Evolutionary conservation across 2,329 filamentous ascomycete species (phyloP).

Genomic region (Beauveria pseudobassiana): DNA sequence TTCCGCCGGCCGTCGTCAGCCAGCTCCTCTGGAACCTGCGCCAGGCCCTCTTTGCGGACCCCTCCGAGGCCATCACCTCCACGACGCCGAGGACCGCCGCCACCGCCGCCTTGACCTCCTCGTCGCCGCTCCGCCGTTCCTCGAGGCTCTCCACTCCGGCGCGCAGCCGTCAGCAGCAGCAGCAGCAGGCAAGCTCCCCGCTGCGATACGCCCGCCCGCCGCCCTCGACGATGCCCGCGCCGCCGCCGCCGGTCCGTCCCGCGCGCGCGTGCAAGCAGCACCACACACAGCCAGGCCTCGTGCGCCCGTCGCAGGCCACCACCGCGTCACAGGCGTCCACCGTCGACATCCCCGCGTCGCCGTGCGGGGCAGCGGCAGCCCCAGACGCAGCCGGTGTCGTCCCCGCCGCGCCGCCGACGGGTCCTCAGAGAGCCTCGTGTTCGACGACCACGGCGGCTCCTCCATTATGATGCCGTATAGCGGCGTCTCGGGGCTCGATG

Average conservation of each 20-base stretch:
- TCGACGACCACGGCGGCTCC: slow-evolving; percentile 20
- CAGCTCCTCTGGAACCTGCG: slow-evolving; percentile 51
- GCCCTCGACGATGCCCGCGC: slow-evolving; percentile 17
- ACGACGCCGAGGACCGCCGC: background rate
- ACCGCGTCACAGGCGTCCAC: slow-evolving; percentile 29
- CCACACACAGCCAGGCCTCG: slow-evolving; percentile 1
- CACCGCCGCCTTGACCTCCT: slow-evolving; percentile 12
- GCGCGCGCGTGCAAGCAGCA: background rate
- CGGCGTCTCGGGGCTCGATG: background rate
- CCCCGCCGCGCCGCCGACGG: background rate
- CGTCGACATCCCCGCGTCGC: background rate
- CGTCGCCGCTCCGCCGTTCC: background rate
- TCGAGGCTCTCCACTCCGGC: background rate
- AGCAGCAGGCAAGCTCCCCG: slow-evolving; percentile 13
- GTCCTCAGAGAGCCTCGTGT: slow-evolving; percentile 14
- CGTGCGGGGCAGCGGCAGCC: background rate
- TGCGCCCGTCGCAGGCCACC: slow-evolving; percentile 29
- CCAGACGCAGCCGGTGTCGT: background rate
- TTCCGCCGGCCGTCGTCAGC: slow-evolving; percentile 50
- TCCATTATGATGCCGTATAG: slow-evolving; percentile 12
- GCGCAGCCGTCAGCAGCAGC: background rate
- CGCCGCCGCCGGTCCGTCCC: background rate
- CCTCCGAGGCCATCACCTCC: background rate
- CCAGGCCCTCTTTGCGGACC: slow-evolving; percentile 37
- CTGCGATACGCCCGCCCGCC: slow-evolving; percentile 8